Evolutionary conservation across 2,329 filamentous ascomycete genomes (phyloP).

Genomic region (Botrytis fragariae): DNA sequence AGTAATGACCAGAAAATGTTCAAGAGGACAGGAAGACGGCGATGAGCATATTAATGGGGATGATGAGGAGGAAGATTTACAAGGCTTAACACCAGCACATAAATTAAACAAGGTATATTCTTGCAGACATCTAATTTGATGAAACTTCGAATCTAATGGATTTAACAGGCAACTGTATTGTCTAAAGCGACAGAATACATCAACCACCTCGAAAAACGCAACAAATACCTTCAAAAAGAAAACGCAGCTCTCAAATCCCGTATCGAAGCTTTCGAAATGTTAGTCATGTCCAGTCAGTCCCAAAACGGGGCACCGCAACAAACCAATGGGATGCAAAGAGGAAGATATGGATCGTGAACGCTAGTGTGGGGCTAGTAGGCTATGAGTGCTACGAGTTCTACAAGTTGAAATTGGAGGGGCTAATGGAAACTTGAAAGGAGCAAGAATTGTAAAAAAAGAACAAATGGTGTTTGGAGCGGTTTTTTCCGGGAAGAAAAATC

Average conservation of each 20-base stretch:
- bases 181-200: conserved; percentile 98
- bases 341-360: conserved; percentile 5
- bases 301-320: neutral
- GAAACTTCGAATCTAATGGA: conserved; percentile 4
- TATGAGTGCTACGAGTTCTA: neutral
- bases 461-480: conserved; percentile 5
- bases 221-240: conserved; percentile 77
- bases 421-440: neutral
- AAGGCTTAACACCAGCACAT: conserved; percentile 61
- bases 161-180: conserved; percentile 52
- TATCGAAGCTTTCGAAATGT: conserved; percentile 73
- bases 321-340: conserved; percentile 13
- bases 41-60: conserved; percentile 40
- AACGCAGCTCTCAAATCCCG: conserved; percentile 74
- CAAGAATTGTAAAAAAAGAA: conserved; percentile 3
- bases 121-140: neutral
- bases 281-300: conserved; percentile 61
- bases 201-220: conserved; percentile 84
- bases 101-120: conserved; percentile 62
- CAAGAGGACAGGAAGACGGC: conserved; percentile 52
- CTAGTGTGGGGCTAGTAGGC: neutral
- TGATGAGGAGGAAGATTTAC: conserved; percentile 47
- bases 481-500: neutral
- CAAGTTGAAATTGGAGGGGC: neutral
- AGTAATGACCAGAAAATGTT: conserved; percentile 46